These are phyloP conservation scores for Fomitopsis pinicola DNA, from an alignment of 1,284 basidiomycete species.

Conservation along the genomic window DNA sequence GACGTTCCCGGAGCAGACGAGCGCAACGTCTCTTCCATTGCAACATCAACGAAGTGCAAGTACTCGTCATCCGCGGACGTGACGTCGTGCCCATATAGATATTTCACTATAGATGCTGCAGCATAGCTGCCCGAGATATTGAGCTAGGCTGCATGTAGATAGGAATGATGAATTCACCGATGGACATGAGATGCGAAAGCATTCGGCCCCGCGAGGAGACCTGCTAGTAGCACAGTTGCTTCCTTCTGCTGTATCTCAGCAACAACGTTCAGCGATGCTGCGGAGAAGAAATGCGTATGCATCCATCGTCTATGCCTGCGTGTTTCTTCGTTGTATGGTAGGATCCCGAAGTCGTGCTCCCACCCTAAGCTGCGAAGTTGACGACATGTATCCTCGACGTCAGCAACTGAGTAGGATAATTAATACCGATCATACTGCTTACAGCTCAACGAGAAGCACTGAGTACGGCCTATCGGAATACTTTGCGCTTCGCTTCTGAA, in stretches of 20 bases:
- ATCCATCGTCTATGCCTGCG: constrained; percentile 23
- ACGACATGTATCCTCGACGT: not conserved
- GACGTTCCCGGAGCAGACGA: constrained; percentile 45
- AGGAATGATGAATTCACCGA: constrained; percentile 6
- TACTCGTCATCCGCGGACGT: constrained; percentile 22
- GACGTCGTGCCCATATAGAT: constrained; percentile 25
- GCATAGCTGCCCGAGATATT: constrained; percentile 17
- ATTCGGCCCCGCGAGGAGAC: not conserved
- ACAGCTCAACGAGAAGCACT: not conserved
- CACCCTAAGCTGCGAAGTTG: constrained; percentile 7
- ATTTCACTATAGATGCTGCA: constrained; percentile 18
- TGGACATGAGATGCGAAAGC: not conserved
- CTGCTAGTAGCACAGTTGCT: not conserved
- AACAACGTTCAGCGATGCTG: constrained; percentile 16
- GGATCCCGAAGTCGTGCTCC: not conserved
- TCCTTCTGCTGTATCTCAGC: not conserved
- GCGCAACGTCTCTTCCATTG: constrained; percentile 40
- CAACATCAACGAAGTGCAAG: constrained; percentile 37
- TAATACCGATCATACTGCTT: not conserved
- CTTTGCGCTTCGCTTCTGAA: constrained; percentile 35
- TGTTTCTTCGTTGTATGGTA: not conserved
- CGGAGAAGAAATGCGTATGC: constrained; percentile 23
- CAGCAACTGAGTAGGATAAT: not conserved
- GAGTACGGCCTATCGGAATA: constrained; percentile 33
- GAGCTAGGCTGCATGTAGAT: constrained; percentile 17